Base-by-base conservation (phyloP, 140 eudicot species). In the Ambrosia hybrid region DNA sequence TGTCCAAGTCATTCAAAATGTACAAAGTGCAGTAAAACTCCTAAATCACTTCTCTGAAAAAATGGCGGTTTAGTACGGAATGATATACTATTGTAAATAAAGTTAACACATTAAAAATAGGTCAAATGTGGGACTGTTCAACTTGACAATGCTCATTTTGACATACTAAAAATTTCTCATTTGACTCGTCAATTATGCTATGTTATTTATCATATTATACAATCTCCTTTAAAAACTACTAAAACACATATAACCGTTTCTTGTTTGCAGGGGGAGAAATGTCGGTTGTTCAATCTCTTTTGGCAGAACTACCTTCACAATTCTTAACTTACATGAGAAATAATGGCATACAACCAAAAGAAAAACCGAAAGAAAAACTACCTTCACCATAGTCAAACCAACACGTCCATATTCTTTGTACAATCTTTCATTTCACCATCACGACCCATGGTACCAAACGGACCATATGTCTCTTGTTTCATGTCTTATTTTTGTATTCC, bases 281-380 rank as follows among this genome's bases (percentile, higher is more conserved):
- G 67, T 92, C 96, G 5, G 88, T 89, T 34, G 98, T 84, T 70
- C 95, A 92, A 83, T 83, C 98, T 5, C 92, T 92, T 76, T 72
- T 92, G 53, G 98, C 95, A 37, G 98, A 92, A 84, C 73, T 92
- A 59, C 98, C 98, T 34, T 49, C 96, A 56, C 98, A 92, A 77
- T 87, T 92, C 80, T 81, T 92, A 78, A 71, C 86, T 13, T 92
- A 89, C 91, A 82, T 92, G 90, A 83, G 95, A 74, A 74, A 76
- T 78, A 85, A 91, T 74, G 82, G 79, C 57, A 85, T 92, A 66
- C 77, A 67, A 51, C 98, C 98, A 53, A 76, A 61, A 53, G 7
- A 67, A 30, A 80, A 67, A 51, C 98, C 98, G 48, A 76, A 61
- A 53, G 7, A 67, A 30, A 80, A 71, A 79, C 63, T 36, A 63